These are phyloP conservation scores for Cetraspora pellucida DNA, from an alignment of 192 early-diverging fungal species.

Conservation along the genomic window DNA sequence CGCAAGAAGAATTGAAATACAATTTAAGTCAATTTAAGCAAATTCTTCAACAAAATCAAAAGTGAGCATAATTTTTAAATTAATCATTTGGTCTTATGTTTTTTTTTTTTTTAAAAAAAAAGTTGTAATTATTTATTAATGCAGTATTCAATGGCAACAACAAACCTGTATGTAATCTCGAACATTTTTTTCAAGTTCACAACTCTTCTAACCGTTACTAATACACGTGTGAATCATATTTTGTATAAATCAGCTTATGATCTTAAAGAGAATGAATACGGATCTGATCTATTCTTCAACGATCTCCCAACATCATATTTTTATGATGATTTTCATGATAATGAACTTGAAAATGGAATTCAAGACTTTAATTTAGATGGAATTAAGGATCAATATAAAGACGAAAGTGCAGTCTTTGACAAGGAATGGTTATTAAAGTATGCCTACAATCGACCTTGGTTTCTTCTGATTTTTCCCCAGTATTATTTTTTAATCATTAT, in stretches of 20 bases:
- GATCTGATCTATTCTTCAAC: slow-evolving; percentile 17
- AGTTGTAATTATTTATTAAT: too few species aligned
- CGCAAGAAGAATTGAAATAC: slow-evolving; percentile 8
- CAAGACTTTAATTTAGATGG: background rate
- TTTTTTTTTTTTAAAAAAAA: slow-evolving; percentile 7
- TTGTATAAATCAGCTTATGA: background rate
- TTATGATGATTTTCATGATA: slow-evolving; percentile 18
- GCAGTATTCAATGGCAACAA: too few species aligned
- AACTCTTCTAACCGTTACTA: background rate
- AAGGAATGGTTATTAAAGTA: slow-evolving; percentile 58
- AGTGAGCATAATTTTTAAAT: background rate
- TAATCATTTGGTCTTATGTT: background rate
- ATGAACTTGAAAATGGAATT: background rate
- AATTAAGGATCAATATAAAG: background rate
- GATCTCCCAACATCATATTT: slow-evolving; percentile 19
- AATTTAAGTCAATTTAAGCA: slow-evolving; percentile 17
- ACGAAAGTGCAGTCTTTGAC: slow-evolving; percentile 30
- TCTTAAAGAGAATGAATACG: slow-evolving; percentile 16
- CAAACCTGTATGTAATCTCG: too few species aligned
- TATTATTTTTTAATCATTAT: background rate
- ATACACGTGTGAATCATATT: background rate
- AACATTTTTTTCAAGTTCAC: background rate
- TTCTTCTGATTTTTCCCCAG: background rate
- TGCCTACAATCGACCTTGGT: background rate
- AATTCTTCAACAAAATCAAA: slow-evolving; percentile 19